These are phyloP conservation scores for Moesziomyces antarcticus DNA, from an alignment of 1,284 basidiomycete genomes.

Conservation along the genomic window DNA sequence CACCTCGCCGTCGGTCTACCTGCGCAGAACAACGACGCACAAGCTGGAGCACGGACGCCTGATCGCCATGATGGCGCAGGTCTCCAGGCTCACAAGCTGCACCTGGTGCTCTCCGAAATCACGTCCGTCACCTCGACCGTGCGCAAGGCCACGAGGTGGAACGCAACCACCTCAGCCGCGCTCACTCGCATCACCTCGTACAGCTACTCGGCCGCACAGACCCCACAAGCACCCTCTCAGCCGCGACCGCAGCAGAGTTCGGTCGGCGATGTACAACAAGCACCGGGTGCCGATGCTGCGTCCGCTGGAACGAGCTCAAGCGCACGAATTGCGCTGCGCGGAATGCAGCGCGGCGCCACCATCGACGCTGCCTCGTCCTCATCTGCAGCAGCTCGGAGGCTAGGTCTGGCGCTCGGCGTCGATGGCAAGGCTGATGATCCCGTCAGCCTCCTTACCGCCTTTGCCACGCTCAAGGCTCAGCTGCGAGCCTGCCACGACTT, in stretches of 20 bases:
- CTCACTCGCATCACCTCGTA: constrained; percentile 44
- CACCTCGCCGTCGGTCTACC: constrained; percentile 14
- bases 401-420: constrained; percentile 25
- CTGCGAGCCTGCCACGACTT: constrained; percentile 68
- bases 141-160: constrained; percentile 75
- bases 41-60: constrained; percentile 1
- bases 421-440: constrained; percentile 39
- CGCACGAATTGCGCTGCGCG: constrained; percentile 31
- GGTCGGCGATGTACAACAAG: not conserved
- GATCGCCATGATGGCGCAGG: constrained; percentile 4
- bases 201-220: constrained; percentile 39
- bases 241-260: constrained; percentile 4
- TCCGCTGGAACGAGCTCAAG: constrained; percentile 10
- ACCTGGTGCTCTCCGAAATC: constrained; percentile 88
- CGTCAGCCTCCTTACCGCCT: constrained; percentile 80
- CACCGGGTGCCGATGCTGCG: not conserved
- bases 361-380: constrained; percentile 21
- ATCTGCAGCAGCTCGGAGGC: constrained; percentile 20
- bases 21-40: not conserved
- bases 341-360: constrained; percentile 27
- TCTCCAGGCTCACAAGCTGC: constrained; percentile 67
- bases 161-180: constrained; percentile 38
- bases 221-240: constrained; percentile 7
- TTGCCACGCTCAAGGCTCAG: constrained; percentile 83
- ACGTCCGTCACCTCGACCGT: constrained; percentile 92